Conservation (phyloP, 2,329 filamentous ascomycete genomes). For the Neopestalotiopsis rosae region DNA sequence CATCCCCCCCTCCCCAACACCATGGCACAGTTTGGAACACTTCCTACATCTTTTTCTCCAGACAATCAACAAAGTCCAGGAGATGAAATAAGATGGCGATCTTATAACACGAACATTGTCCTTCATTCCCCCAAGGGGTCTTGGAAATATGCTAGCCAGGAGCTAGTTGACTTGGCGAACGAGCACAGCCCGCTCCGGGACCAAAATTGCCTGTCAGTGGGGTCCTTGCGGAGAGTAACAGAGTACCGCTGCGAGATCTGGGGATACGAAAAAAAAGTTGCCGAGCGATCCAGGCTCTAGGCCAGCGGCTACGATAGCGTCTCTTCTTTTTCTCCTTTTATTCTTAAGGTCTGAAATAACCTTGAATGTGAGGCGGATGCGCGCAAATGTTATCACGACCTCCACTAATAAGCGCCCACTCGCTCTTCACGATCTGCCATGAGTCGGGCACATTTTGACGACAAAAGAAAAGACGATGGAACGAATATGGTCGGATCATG, state of each 20-base stretch:
- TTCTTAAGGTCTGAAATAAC: too few species aligned
- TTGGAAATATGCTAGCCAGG: neutral
- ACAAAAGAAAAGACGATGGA: too few species aligned
- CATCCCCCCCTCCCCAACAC: neutral
- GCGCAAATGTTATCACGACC: too few species aligned
- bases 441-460: too few species aligned
- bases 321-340: too few species aligned
- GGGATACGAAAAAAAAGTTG: neutral
- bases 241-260: neutral
- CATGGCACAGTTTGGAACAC: neutral
- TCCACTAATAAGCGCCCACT: too few species aligned
- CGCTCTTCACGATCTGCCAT: too few species aligned
- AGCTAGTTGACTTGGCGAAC: neutral
- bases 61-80: neutral
- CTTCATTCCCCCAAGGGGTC: neutral
- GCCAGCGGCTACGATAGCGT: neutral
- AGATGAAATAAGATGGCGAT: neutral
- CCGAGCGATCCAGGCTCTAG: neutral
- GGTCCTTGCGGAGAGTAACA: neutral
- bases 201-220: neutral
- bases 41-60: neutral
- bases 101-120: neutral
- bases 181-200: neutral
- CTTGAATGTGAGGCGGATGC: too few species aligned
- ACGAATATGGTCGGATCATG: too few species aligned